Base-by-base conservation (phyloP, 2,329 filamentous ascomycete species). In the Ophiocordyceps camponoti-leonardi region DNA sequence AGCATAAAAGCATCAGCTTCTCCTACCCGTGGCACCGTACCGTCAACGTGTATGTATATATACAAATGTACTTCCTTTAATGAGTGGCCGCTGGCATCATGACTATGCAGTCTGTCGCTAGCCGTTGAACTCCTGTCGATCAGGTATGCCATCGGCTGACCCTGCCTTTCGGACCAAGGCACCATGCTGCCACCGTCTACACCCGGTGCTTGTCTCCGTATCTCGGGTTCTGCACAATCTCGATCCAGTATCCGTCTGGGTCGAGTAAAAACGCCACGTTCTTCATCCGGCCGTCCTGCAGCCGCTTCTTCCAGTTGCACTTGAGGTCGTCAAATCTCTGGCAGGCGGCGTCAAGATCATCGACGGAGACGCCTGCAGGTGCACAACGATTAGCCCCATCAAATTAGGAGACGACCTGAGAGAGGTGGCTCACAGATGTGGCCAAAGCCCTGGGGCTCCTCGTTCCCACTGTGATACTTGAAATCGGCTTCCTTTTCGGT, bases 281-380 rank as follows among this genome's bases (percentile, higher is more conserved):
- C 72, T 85, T 90, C 88, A 95, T 94, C 42, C 76, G 71, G 2
- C 90, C 90, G 51, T 96, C 90, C 2, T 86, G 94, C 49, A 96
- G 72, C 52, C 85, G 75, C 79, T 96, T 96, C 78, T 94, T 94
- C 86, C 87, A 98, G 63, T 75, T 80, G 46, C 90, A 83, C 6
- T 81, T 76, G 58, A 85, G 68, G 46, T 79, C 76, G 60, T 96
- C 92, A 54, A 96, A 88, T 14, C 88, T 77, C 58, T 80, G 67
- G 65, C 90, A 95, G 11, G 92, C 88, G 8, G 83, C 82, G 45
- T 92, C 80, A n/a, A 96, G 59, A 58, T 94, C 79, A 58, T 96
- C 90, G 13, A 95, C 88, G 1, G 81, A 73, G 45, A 96, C 67
- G 58, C 79, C 79, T 83, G 11, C 10, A 18, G 6, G 18, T n/a